A percentile compares a stretch with the other conserved stretches of the same genome.
These are phyloP conservation scores for Hyaloperonospora brassicae DNA, from an alignment of 352 stramenopile genomes.

Conservation along the genomic window DNA sequence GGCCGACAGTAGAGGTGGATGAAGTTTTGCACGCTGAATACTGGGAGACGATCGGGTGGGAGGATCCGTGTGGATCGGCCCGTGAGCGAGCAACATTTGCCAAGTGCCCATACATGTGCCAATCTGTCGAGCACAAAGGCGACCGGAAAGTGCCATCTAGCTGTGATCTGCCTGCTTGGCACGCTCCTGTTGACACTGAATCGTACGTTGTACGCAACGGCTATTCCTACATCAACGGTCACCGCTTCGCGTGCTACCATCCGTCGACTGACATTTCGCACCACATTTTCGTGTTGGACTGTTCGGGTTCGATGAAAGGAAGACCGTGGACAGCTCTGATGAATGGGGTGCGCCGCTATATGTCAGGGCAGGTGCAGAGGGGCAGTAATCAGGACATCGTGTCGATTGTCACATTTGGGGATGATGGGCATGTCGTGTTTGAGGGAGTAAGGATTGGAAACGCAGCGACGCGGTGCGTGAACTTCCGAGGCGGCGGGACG, in stretches of 20 bases:
- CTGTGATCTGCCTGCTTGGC: conserved; percentile 30
- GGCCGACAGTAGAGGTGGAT: conserved; percentile 23
- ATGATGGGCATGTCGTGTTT: conserved; percentile 21
- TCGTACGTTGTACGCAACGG: neutral
- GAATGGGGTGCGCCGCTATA: conserved; percentile 20
- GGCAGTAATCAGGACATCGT: conserved; percentile 27
- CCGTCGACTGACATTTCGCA: conserved; percentile 16
- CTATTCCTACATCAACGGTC: conserved; percentile 23
- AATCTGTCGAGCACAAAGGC: conserved; percentile 26
- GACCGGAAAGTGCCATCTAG: conserved; percentile 17
- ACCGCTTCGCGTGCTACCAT: conserved; percentile 34
- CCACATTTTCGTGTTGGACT: conserved; percentile 45
- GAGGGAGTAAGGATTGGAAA: conserved; percentile 14
- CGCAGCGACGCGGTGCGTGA: conserved; percentile 3
- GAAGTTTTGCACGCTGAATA: conserved; percentile 40
- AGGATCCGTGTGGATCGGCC: conserved; percentile 34
- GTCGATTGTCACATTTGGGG: conserved; percentile 35
- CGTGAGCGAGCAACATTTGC: conserved; percentile 23
- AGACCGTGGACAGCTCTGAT: conserved; percentile 21
- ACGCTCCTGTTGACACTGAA: conserved; percentile 2
- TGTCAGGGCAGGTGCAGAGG: conserved; percentile 9
- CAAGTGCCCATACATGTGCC: conserved; percentile 32
- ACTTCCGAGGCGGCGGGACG: conserved; percentile 26
- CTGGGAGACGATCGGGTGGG: conserved; percentile 43
- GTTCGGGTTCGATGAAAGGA: conserved; percentile 40